A percentile compares a stretch with the other conserved stretches of the same genome.
Evolutionary conservation across 164 flowering plant genomes (phyloP).

Genomic region (Vitis cinerea): DNA sequence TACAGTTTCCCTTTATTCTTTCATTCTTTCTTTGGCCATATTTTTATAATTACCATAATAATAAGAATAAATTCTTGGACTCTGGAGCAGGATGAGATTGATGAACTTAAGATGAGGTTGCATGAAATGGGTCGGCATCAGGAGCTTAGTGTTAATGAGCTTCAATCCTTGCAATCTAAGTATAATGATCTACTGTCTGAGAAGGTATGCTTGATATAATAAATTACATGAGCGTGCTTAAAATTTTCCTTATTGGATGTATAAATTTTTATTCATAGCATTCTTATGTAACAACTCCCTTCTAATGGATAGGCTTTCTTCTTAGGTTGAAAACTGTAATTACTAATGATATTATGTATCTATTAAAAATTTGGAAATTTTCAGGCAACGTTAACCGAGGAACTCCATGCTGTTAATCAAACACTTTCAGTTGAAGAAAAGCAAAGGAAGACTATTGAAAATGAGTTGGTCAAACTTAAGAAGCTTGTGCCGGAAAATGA

Average conservation of each 20-base stretch:
- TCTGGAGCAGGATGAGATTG: conserved; percentile 36
- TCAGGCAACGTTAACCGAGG: conserved; percentile 48
- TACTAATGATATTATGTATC: background rate
- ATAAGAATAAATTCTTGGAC: too few species aligned
- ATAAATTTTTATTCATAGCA: background rate
- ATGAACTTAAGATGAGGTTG: conserved; percentile 35
- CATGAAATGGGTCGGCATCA: conserved; percentile 35
- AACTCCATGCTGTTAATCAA: conserved; percentile 43
- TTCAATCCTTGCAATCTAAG: conserved; percentile 44
- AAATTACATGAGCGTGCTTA: background rate
- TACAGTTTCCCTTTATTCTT: too few species aligned
- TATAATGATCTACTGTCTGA: conserved; percentile 37
- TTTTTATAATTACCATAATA: too few species aligned
- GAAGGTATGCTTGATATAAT: conserved; percentile 48
- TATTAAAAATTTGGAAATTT: conserved; percentile 1
- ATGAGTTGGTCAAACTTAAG: conserved; percentile 52
- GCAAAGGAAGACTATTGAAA: conserved; percentile 59
- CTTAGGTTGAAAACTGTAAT: background rate
- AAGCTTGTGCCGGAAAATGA: conserved; percentile 46
- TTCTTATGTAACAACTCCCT: background rate
- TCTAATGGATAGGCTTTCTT: background rate
- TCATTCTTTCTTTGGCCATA: too few species aligned
- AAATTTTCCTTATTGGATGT: background rate
- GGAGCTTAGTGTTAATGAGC: conserved; percentile 43
- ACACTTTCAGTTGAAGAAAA: conserved; percentile 54